Evolutionary conservation across 805 yeast genomes (phyloP).

Genomic region (Spathaspora hagerdaliae): DNA sequence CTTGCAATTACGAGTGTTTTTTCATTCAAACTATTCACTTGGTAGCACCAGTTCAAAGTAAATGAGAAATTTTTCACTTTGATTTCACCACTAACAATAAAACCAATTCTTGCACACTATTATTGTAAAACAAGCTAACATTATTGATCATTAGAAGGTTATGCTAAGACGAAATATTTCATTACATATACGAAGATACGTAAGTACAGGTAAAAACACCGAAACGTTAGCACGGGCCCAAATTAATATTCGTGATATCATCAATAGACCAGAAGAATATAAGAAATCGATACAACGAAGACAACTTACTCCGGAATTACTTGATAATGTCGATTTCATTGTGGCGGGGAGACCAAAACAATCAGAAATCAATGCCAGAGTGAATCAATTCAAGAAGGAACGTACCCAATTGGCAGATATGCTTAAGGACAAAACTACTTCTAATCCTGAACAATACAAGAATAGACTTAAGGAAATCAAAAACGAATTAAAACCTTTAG

Average conservation of each 20-base stretch:
- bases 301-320: conserved; percentile 13
- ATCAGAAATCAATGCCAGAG: conserved; percentile 15
- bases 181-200: neutral
- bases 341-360: conserved; percentile 21
- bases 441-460: conserved; percentile 6
- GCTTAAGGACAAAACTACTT: conserved; percentile 11
- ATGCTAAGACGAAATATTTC: neutral
- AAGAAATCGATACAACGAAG: conserved; percentile 26
- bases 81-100: too few relatives aligned
- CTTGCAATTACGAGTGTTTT: too few relatives aligned
- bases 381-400: conserved; percentile 24
- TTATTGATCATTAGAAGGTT: too few relatives aligned
- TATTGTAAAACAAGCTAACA: too few relatives aligned
- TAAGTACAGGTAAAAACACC: conserved; percentile 4
- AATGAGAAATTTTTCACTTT: too few relatives aligned
- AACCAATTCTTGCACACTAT: too few relatives aligned
- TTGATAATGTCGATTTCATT: conserved; percentile 21
- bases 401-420: conserved; percentile 22
- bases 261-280: conserved; percentile 16
- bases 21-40: too few relatives aligned
- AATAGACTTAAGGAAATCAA: conserved; percentile 20
- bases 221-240: conserved; percentile 18
- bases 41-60: too few relatives aligned
- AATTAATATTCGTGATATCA: conserved; percentile 20
- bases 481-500: conserved; percentile 21